Percentiles rank a stretch among this genome's conserved stretches.
These are phyloP conservation scores for Cordyceps tenuipes DNA, from an alignment of 2,329 filamentous ascomycete genomes.

Conservation along the genomic window DNA sequence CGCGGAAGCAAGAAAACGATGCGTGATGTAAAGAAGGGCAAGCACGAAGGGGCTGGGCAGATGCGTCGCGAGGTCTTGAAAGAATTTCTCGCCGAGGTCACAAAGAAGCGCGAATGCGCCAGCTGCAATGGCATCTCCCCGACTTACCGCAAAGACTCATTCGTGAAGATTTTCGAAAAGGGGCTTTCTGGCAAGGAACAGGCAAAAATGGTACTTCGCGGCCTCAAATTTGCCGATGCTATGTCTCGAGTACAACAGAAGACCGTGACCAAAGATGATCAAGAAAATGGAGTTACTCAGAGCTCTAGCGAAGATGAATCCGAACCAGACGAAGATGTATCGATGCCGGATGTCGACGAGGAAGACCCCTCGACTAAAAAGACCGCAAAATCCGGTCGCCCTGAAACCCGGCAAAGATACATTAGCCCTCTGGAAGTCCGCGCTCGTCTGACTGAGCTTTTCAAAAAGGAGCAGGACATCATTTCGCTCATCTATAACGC, in stretches of 20 bases:
- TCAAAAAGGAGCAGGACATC: constrained; percentile 79
- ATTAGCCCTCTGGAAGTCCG: constrained; percentile 77
- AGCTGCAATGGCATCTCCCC: constrained; percentile 65
- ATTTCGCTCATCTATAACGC: constrained; percentile 79
- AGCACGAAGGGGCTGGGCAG: constrained; percentile 77
- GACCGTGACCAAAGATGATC: constrained; percentile 28
- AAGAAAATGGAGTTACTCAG: not conserved
- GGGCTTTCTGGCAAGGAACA: constrained; percentile 66
- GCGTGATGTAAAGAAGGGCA: constrained; percentile 49
- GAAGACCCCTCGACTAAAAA: constrained; percentile 27
- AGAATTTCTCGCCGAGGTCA: constrained; percentile 70
- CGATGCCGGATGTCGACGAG: constrained; percentile 26
- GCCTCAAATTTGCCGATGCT: constrained; percentile 61
- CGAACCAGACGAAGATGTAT: constrained; percentile 18
- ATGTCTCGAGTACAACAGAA: constrained; percentile 38
- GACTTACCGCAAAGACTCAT: constrained; percentile 78
- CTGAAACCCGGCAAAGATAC: constrained; percentile 54
- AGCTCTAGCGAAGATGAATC: constrained; percentile 32
- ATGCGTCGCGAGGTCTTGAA: constrained; percentile 69
- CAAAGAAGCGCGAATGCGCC: constrained; percentile 60
- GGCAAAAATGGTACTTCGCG: constrained; percentile 63
- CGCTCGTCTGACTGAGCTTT: constrained; percentile 68
- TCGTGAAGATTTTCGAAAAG: constrained; percentile 89
- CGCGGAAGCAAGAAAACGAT: constrained; percentile 45
- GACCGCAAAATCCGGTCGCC: constrained; percentile 15